A percentile compares a stretch with the other conserved stretches of the same genome.
phyloP scores from a whole-genome alignment of 257 asterid species.

The Ilex aquifolium region DNA sequence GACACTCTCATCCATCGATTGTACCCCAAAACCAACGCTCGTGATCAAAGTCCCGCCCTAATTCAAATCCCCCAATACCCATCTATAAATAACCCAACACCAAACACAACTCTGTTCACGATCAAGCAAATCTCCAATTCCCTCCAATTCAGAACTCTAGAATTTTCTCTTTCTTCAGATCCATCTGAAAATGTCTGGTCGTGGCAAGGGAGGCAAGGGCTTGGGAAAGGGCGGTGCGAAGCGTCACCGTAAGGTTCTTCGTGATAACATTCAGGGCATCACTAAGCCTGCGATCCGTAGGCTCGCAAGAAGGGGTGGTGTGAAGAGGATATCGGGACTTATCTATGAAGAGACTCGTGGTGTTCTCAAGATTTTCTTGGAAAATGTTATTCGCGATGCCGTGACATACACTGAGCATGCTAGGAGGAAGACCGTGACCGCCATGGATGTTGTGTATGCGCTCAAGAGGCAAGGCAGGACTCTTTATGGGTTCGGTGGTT shows the following conservation, averaged over 20 bases:
- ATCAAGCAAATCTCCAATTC: background rate
- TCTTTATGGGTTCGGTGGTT: slow-evolving; percentile 31
- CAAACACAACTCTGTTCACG: no score
- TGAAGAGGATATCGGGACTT: slow-evolving; percentile 35
- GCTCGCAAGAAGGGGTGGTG: slow-evolving; percentile 40
- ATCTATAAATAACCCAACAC: no score
- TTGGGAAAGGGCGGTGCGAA: slow-evolving; percentile 42
- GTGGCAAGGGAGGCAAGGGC: slow-evolving; percentile 38
- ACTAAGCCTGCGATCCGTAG: slow-evolving; percentile 39
- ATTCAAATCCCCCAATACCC: no score
- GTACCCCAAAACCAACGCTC: no score
- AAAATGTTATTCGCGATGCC: slow-evolving; percentile 39
- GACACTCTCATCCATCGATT: no score
- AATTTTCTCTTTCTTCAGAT: background rate
- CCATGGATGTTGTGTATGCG: slow-evolving; percentile 36
- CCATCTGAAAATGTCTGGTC: slow-evolving; percentile 16
- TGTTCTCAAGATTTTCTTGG: slow-evolving; percentile 34
- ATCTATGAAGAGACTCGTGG: slow-evolving; percentile 46
- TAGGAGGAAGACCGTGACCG: slow-evolving; percentile 34
- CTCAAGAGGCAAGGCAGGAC: slow-evolving; percentile 42
- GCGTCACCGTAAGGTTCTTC: slow-evolving; percentile 35
- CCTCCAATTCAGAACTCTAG: background rate
- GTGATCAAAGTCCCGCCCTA: no score
- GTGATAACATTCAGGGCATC: slow-evolving; percentile 40
- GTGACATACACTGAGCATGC: slow-evolving; percentile 39